These are phyloP conservation scores for Fusarium nodosum DNA, from an alignment of 2,329 filamentous ascomycete species.

Conservation along the genomic window DNA sequence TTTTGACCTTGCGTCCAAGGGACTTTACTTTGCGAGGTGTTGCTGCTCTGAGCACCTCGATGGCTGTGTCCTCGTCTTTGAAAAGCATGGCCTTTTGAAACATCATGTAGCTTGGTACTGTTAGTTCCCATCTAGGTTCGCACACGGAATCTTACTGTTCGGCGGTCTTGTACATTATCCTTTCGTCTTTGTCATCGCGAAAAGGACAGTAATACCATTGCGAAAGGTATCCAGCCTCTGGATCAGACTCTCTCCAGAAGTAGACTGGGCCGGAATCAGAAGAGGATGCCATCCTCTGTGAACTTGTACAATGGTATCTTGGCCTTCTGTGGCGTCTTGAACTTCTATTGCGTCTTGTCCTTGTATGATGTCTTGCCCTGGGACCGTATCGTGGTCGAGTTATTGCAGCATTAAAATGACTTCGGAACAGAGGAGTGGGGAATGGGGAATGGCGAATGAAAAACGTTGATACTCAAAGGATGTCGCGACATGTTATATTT, in stretches of 20 bases:
- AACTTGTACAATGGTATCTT: slow-evolving; percentile 5
- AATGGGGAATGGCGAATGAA: neutral
- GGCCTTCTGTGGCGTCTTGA: neutral
- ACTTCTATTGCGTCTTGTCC: neutral
- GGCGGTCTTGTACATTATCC: slow-evolving; percentile 62
- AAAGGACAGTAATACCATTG: slow-evolving; percentile 73
- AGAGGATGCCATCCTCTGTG: slow-evolving; percentile 14
- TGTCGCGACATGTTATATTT: neutral
- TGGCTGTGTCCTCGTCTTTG: slow-evolving; percentile 59
- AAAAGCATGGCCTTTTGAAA: slow-evolving; percentile 67
- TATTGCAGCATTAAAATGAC: neutral
- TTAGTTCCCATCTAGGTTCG: neutral
- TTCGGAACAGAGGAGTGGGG: neutral
- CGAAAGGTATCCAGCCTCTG: slow-evolving; percentile 67
- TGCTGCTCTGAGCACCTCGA: slow-evolving; percentile 62
- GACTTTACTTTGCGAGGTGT: slow-evolving; percentile 64
- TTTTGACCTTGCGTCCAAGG: slow-evolving; percentile 67
- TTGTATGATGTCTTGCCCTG: neutral
- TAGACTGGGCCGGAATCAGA: slow-evolving; percentile 52
- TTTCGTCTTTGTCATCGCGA: slow-evolving; percentile 53
- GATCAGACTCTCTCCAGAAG: slow-evolving; percentile 64
- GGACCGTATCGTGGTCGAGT: neutral
- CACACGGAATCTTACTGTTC: slow-evolving; percentile 60
- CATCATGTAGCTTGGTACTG: slow-evolving; percentile 65
- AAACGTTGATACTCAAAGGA: neutral